Percentiles rank a stretch among this genome's conserved stretches.
Evolutionary conservation across 306 rosid species (phyloP).

Genomic region (Cicer yamashitae): DNA sequence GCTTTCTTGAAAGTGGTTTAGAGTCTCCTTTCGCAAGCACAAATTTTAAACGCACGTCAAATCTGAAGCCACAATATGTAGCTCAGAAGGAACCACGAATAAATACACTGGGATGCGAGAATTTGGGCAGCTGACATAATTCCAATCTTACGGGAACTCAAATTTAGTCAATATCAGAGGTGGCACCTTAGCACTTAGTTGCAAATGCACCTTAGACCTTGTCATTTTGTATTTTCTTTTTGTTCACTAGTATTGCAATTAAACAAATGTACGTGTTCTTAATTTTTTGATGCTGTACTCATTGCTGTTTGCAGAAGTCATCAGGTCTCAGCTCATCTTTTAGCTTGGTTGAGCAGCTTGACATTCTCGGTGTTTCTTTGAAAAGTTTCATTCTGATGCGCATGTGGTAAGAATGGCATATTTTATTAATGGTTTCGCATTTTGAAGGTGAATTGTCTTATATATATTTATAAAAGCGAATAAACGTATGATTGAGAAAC

Average conservation of each 20-base stretch:
- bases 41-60: neutral
- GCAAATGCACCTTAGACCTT: slow-evolving; percentile 3
- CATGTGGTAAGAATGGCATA: slow-evolving; percentile 34
- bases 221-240: neutral
- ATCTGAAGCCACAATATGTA: neutral
- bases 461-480: neutral
- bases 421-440: neutral
- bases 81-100: neutral
- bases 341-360: slow-evolving; percentile 39
- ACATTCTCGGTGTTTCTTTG: slow-evolving; percentile 14
- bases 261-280: slow-evolving; percentile 17
- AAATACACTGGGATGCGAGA: neutral
- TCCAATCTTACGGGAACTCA: neutral
- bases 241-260: neutral
- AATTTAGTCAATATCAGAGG: slow-evolving; percentile 18
- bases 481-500: neutral
- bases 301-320: slow-evolving; percentile 37
- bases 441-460: neutral
- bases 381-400: slow-evolving; percentile 34
- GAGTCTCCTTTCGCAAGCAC: neutral
- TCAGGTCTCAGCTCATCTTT: slow-evolving; percentile 39
- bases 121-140: neutral
- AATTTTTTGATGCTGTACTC: slow-evolving; percentile 3
- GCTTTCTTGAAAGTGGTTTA: slow-evolving; percentile 24
- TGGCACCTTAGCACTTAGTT: slow-evolving; percentile 14